Evolutionary conservation across 805 yeast genomes (phyloP).

Genomic region (Pichia membranifaciens): DNA sequence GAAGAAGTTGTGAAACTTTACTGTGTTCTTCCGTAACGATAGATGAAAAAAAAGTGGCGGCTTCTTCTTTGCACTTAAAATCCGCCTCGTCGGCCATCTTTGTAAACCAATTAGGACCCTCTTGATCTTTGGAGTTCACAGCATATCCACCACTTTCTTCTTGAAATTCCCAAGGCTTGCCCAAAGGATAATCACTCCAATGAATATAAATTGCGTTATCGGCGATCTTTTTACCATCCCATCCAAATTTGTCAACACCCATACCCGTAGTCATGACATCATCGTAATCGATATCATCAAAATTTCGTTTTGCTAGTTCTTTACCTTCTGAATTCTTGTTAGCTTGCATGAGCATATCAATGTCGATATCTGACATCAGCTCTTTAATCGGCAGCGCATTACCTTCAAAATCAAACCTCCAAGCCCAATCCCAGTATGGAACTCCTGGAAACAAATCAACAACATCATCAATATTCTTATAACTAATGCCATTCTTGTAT

Average conservation of each 20-base stretch:
- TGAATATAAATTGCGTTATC: slow-evolving; percentile 42
- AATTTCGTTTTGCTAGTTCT: background rate
- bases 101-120: slow-evolving; percentile 10
- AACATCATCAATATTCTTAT: slow-evolving; percentile 11
- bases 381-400: background rate
- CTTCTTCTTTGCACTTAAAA: slow-evolving; percentile 6
- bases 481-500: background rate
- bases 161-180: slow-evolving; percentile 57
- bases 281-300: slow-evolving; percentile 5
- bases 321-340: no score
- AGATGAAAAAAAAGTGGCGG: background rate
- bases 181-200: slow-evolving; percentile 60
- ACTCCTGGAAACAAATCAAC: slow-evolving; percentile 9
- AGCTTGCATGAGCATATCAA: background rate
- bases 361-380: background rate
- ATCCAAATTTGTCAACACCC: slow-evolving; percentile 23
- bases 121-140: background rate
- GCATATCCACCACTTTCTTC: slow-evolving; percentile 6
- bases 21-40: background rate
- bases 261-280: slow-evolving; percentile 7
- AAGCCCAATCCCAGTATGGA: slow-evolving; percentile 18
- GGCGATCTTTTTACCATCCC: slow-evolving; percentile 31
- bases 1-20: slow-evolving; percentile 1
- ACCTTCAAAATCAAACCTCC: slow-evolving; percentile 13
- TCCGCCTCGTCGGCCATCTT: slow-evolving; percentile 13